phyloP scores from a whole-genome alignment of 2,329 filamentous ascomycete species.

The Colletotrichum sp. region DNA sequence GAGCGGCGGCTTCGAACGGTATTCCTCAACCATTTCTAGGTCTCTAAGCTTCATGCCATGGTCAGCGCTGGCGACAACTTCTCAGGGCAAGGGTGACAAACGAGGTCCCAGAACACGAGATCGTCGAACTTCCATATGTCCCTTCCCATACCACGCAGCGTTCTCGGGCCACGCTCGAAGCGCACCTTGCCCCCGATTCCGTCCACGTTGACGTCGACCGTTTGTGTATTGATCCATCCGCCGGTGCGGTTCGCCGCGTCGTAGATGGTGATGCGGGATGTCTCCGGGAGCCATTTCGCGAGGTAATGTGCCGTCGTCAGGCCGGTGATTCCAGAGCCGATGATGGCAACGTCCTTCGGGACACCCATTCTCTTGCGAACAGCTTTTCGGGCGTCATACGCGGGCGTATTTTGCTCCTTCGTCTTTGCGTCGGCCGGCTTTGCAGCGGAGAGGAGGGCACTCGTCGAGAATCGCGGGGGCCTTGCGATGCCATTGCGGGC shows the following conservation, averaged over 20 bases:
- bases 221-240: constrained; percentile 81
- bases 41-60: not conserved
- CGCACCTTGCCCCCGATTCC: constrained; percentile 64
- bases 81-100: constrained; percentile 43
- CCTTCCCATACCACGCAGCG: constrained; percentile 62
- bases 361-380: not conserved
- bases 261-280: constrained; percentile 79
- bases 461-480: constrained; percentile 4
- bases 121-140: constrained; percentile 58
- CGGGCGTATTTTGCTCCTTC: not conserved
- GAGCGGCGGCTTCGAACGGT: not conserved
- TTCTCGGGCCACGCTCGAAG: constrained; percentile 86
- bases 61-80: not conserved
- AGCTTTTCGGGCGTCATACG: not conserved
- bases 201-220: constrained; percentile 59
- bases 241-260: constrained; percentile 75
- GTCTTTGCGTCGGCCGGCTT: not conserved
- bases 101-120: constrained; percentile 73
- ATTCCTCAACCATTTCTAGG: not conserved
- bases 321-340: constrained; percentile 86
- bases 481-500: not conserved
- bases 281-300: constrained; percentile 65
- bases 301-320: constrained; percentile 81
- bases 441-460: not conserved
- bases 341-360: constrained; percentile 61